Evolutionary conservation across 2,329 filamentous ascomycete species (phyloP), one percentile per base, ranked within the genome.

Genomic region (Neurospora crassa): DNA sequence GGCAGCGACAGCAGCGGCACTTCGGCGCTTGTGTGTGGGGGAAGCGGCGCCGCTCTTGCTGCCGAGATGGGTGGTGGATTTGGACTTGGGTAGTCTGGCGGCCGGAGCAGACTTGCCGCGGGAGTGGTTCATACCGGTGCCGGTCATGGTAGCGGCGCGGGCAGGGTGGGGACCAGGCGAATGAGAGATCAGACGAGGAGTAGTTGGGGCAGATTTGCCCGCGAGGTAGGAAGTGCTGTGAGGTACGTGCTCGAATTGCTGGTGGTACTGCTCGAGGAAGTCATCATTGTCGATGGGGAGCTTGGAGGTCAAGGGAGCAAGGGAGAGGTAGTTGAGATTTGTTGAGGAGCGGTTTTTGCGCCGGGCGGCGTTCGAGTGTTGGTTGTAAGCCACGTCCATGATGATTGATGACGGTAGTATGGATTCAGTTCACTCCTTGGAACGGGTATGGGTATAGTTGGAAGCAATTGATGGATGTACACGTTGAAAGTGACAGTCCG

Each of bases 241-340:
- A 43, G 75, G 73, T 12, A 78, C 72, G 53, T 79, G 77, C 70
- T 84, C 81, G 73, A 78, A 77, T 41, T 84, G 77, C 74, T 84
- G 82, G 34, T 24, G 20, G 7, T 59, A 59, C 53, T 59, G 53
- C 14, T 59, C 53, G 6, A 59, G 53, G 69, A 87, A 84, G 71
- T 82, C 80, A 76, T 89, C 87, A 76, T 89, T 87, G 72, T 84
- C 81, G 71, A 90, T 80, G 59, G 89, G 88, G 10, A 91, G 83
- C 77, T 86, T 87, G 69, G 86, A 84, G 34, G 89, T 90, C 70
- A 91, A 81, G 40, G 89, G 89, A n/a, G 87, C 89, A 72, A 91
- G 87, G 16, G 86, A 85, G 72, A 90, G 84, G 75, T 89, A 86
- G 76, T 87, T 86, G 74, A 90, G 81, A 79, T 86, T 89, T 68